These are phyloP conservation scores for Chrysopogon serrulatus DNA, from an alignment of 176 grass and related monocot species.

Conservation along the genomic window DNA sequence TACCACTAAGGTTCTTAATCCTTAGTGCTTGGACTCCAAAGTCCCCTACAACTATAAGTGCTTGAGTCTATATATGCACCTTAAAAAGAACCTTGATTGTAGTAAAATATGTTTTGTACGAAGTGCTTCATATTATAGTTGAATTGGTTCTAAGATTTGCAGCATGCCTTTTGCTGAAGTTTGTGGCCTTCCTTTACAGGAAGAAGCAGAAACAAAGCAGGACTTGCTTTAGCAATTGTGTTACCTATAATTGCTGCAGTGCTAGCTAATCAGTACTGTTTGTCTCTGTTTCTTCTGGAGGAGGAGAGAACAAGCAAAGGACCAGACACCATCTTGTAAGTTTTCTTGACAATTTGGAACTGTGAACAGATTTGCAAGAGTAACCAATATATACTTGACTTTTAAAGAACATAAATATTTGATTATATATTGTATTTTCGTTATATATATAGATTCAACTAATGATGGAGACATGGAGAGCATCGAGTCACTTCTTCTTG, in stretches of 20 bases:
- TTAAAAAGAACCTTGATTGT: background rate
- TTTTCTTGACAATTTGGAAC: background rate
- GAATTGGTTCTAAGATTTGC: background rate
- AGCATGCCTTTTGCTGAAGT: background rate
- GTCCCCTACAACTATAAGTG: background rate
- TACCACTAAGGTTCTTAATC: background rate
- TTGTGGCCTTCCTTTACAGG: slow-evolving; percentile 26
- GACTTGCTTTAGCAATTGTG: slow-evolving; percentile 29
- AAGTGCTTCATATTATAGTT: background rate
- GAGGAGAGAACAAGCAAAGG: slow-evolving; percentile 13
- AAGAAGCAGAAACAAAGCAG: slow-evolving; percentile 18
- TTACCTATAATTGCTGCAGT: slow-evolving; percentile 28
- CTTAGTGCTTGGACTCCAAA: background rate
- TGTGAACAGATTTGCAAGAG: background rate
- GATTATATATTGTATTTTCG: background rate
- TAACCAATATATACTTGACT: background rate
- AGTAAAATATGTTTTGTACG: background rate
- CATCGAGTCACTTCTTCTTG: slow-evolving; percentile 50
- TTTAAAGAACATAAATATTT: background rate
- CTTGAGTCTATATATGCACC: background rate
- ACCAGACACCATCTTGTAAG: slow-evolving; percentile 27
- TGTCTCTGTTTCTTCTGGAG: slow-evolving; percentile 26
- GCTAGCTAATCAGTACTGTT: slow-evolving; percentile 8
- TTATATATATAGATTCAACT: slow-evolving; percentile 34
- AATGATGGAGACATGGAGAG: slow-evolving; percentile 18